phyloP scores from a whole-genome alignment of 129 eudicot genomes.

The carrot (Daucus carota) region DNA sequence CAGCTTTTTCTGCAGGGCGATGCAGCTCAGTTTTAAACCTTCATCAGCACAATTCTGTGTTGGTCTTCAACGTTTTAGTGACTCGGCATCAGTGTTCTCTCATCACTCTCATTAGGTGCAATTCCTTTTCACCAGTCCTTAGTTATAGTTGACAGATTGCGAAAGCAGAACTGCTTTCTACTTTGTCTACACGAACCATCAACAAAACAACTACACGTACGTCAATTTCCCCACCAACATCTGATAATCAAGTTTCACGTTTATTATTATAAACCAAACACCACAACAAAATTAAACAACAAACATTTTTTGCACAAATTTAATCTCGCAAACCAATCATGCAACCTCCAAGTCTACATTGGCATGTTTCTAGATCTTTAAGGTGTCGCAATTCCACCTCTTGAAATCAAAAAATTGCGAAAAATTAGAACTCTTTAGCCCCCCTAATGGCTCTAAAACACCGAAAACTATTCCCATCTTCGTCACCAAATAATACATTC shows the following conservation, averaged over 20 bases:
- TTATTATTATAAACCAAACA: constrained; percentile 1
- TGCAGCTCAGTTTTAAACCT: too few species aligned
- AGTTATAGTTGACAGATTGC: not conserved
- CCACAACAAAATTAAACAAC: not conserved
- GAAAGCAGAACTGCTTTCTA: not conserved
- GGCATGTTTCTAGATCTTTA: constrained; percentile 1
- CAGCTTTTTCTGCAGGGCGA: too few species aligned
- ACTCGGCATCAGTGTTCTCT: not conserved
- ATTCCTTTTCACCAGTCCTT: not conserved
- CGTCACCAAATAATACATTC: constrained; percentile 21
- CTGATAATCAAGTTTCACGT: not conserved
- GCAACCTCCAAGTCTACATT: constrained; percentile 4
- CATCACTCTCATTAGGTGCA: not conserved
- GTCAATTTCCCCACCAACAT: not conserved
- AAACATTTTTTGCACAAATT: not conserved
- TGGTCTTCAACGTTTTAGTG: not conserved
- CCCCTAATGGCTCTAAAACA: constrained; percentile 18
- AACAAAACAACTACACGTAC: not conserved
- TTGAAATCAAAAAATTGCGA: not conserved
- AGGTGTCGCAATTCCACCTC: not conserved
- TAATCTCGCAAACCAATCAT: not conserved
- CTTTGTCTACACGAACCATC: too few species aligned
- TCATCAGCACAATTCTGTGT: too few species aligned
- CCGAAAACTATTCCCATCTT: constrained; percentile 35
- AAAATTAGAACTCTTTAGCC: not conserved